These are phyloP conservation scores for Rhodotorula sp. DNA, from an alignment of 1,284 basidiomycete species.

Conservation along the genomic window DNA sequence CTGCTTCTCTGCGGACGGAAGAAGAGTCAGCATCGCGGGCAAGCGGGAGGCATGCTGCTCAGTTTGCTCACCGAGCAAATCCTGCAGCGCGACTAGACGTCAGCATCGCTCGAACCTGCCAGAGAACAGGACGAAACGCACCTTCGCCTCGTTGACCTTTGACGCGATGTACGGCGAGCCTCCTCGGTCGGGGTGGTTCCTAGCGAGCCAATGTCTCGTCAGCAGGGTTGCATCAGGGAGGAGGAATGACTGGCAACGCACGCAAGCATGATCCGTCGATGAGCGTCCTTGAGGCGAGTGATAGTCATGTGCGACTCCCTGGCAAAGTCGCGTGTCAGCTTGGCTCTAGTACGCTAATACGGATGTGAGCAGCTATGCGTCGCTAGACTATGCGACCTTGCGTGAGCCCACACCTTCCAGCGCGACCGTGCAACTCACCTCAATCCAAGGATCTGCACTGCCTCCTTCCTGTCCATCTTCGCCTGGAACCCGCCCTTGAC, in stretches of 20 bases:
- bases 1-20: constrained; percentile 34
- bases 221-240: neutral
- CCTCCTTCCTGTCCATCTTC: constrained; percentile 95
- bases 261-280: constrained; percentile 86
- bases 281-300: constrained; percentile 80
- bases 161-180: constrained; percentile 96
- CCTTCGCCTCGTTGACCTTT: constrained; percentile 84
- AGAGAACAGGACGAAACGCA: neutral
- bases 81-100: constrained; percentile 7
- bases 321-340: constrained; percentile 6
- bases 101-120: neutral
- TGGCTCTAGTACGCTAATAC: neutral
- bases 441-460: constrained; percentile 84
- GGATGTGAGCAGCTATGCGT: neutral
- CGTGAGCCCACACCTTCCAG: too few species aligned
- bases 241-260: neutral
- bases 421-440: constrained; percentile 62
- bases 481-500: constrained; percentile 88
- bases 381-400: too few species aligned
- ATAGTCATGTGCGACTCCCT: constrained; percentile 73
- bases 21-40: neutral
- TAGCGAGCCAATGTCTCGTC: neutral
- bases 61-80: constrained; percentile 36
- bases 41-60: too few species aligned
- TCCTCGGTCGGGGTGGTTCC: constrained; percentile 91